Evolutionary conservation across 305 asterid genomes (phyloP), one percentile per base, ranked within the genome.

Genomic region (Striga hermonthica): DNA sequence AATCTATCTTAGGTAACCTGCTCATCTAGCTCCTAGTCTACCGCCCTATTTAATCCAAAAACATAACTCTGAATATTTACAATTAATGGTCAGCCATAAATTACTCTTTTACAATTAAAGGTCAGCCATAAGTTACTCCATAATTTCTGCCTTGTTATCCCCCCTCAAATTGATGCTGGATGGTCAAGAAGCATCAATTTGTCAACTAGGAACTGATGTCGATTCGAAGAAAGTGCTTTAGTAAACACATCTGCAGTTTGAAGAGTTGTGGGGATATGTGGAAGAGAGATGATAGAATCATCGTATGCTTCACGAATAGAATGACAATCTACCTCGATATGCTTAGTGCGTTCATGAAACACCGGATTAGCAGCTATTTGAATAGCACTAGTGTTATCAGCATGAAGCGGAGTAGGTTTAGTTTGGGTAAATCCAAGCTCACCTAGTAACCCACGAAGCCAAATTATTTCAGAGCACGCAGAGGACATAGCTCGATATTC

Each of bases 371-470:
- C 3, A 53, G 9, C n/a, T 15, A 53, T 53, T 4, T 15, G 58
- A 6, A 53, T 53, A 6, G 5, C 35, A 53, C 58, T 53, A 5
- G 52, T 47, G 16, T 47, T 47, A 53, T 53, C 58, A 6, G 3
- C 34, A 14, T 4, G 4, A 1, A 53, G 37, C 1, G 58, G 9
- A 15, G 58, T 53, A 22, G 58, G 31, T 15, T 9, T 15, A 15
- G 36, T 6, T 54, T 54, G 59, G 28, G 10, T 0, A 5, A 54
- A 54, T 6, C 59, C 59, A 54, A 54, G 59, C n/a, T 54, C 59
- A 7, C 4, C 37, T 54, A 54, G 11, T 0, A 54, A 6, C 6
- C 60, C 60, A 12, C 55, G 28, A 9, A 45, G 45, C 45, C 45
- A 40, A 40, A 40, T 9, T 5, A 40, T 40, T 9, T 40, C 9